Base-by-base conservation (phyloP, 345 rosid genomes). In the Salix exigua region DNA sequence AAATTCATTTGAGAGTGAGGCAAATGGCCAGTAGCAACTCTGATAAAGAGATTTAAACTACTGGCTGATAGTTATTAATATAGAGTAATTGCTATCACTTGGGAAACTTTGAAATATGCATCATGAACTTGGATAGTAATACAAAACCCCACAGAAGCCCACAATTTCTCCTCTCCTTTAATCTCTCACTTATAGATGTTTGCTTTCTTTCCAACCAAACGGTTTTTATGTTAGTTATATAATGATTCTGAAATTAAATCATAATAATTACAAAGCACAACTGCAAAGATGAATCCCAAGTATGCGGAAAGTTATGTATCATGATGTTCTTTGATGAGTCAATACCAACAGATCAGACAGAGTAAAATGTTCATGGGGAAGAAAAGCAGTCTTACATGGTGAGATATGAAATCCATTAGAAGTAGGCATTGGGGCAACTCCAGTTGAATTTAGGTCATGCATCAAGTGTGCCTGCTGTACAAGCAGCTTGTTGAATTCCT, bases 401-500 rank as follows among this genome's bases (percentile, higher is more conserved):
- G 91, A 78, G 70, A 94, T 80, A 84, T 86, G 93, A 82, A 91
- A 89, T 75, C 96, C 99, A 84, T 92, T 94, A 61, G 97, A 80
- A 80, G 85, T 81, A 72, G 92, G 84, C 63, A 92, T 72, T 40
- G 96, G 25, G 53, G 87, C 42, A 48, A 86, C 88, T 66, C 91
- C 89, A 73, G 92, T 73, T 70, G 91, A 85, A 80, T 81, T 89
- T 68, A 92, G 88, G 85, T 91, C 94, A 80, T 18, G 90, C 97
- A 92, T 92, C 85, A 92, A 86, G 48, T 71, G 89, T 66, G 89
- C 94, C 85, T 96, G 99, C 77, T 91, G 92, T 85, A 88, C 97
- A 83, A 96, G 98, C 72, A 96, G 86, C 89, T 89, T 89, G 86
- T 96, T 96, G 83, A 94, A 96, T 84, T 94, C 98, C 82, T 80